phyloP scores from a whole-genome alignment of 352 stramenopile species.

The Pythium sp. region DNA sequence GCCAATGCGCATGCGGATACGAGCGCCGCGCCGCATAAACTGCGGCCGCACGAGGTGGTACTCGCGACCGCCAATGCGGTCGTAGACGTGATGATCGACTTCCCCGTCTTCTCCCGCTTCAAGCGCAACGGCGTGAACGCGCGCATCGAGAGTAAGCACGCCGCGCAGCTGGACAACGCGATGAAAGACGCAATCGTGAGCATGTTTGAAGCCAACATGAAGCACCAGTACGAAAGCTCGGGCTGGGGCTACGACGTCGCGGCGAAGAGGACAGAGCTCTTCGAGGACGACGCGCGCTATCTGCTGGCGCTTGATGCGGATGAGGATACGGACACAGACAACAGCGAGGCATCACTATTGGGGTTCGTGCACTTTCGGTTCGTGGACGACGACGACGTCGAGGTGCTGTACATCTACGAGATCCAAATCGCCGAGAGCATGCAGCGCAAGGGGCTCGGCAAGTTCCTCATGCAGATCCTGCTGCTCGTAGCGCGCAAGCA shows the following conservation, averaged over 20 bases:
- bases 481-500: constrained; percentile 75
- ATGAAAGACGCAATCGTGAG: constrained; percentile 39
- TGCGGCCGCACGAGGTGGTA: constrained; percentile 15
- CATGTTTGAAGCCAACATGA: constrained; percentile 93
- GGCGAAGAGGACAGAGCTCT: constrained; percentile 84
- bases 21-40: background rate
- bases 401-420: constrained; percentile 94
- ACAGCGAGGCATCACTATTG: constrained; percentile 29
- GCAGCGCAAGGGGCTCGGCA: constrained; percentile 83
- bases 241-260: constrained; percentile 89
- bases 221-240: constrained; percentile 80
- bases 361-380: constrained; percentile 94
- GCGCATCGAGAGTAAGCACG: constrained; percentile 39
- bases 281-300: constrained; percentile 84
- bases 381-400: constrained; percentile 87
- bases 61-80: constrained; percentile 54
- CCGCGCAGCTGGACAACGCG: constrained; percentile 29
- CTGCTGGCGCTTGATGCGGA: constrained; percentile 45
- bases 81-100: constrained; percentile 57
- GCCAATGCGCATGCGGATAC: background rate
- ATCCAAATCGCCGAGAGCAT: constrained; percentile 76
- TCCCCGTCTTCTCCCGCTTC: constrained; percentile 56
- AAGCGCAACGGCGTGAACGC: constrained; percentile 45
- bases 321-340: constrained; percentile 2
- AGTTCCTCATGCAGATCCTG: constrained; percentile 90